These are phyloP conservation scores for Polygonum maritimum DNA, from an alignment of 148 eudicot species.

Conservation along the genomic window DNA sequence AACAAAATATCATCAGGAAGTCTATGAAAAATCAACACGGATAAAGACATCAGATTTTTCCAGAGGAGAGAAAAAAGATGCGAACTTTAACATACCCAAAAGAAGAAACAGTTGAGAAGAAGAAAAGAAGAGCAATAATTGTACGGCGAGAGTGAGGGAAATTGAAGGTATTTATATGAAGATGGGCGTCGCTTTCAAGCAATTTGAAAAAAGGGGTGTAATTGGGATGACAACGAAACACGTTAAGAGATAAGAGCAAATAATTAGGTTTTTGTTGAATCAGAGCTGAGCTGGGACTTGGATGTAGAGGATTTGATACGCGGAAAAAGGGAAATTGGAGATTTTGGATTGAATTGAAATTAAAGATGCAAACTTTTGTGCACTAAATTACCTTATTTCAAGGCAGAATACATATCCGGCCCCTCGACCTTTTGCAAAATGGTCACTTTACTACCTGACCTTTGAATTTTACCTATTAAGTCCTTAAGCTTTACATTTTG, in stretches of 20 bases:
- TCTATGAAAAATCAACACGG: not conserved
- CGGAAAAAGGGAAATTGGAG: not conserved
- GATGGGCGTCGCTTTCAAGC: constrained; percentile 1
- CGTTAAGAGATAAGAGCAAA: constrained; percentile 4
- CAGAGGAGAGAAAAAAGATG: not conserved
- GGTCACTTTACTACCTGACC: too few species aligned
- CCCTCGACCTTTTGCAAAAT: too few species aligned
- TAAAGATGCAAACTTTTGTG: not conserved
- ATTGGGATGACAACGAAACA: constrained; percentile 9
- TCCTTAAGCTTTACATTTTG: too few species aligned
- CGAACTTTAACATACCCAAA: not conserved
- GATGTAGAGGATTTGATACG: not conserved
- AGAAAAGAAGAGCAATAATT: not conserved
- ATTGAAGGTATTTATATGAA: not conserved
- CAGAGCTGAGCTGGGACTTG: not conserved
- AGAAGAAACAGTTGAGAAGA: not conserved
- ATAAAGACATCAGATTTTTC: not conserved
- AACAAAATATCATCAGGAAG: not conserved
- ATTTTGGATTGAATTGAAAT: not conserved
- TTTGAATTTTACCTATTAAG: too few species aligned
- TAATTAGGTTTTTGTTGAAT: constrained; percentile 4
- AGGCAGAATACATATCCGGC: too few species aligned
- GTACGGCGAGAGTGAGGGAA: not conserved
- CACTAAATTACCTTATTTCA: not conserved
- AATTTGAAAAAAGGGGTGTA: not conserved